Evolutionary conservation across 495 filamentous ascomycete genomes (phyloP).

Genomic region (Daldinia bambusicola): DNA sequence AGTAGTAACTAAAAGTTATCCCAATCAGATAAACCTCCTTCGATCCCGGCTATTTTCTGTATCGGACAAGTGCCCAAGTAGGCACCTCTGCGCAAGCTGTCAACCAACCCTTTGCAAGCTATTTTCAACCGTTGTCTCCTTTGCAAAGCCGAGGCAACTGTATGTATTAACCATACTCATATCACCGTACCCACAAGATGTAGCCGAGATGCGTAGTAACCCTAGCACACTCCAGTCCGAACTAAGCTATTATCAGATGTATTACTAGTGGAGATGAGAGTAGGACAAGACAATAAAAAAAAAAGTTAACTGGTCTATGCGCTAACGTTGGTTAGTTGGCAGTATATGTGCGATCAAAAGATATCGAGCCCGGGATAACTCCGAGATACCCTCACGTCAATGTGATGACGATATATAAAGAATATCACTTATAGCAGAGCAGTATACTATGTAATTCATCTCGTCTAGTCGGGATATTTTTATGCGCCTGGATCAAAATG

Average conservation of each 20-base stretch:
- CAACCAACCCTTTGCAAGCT: background rate
- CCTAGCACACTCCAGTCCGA: conserved; percentile 18
- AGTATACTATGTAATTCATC: conserved; percentile 33
- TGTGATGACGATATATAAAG: conserved; percentile 33
- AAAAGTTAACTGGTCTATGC: conserved; percentile 32
- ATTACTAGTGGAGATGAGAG: conserved; percentile 36
- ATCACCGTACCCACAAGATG: conserved; percentile 43
- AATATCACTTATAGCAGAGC: conserved; percentile 19
- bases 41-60: background rate
- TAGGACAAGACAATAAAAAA: conserved; percentile 27
- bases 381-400: conserved; percentile 31
- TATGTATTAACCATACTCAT: conserved; percentile 31
- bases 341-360: conserved; percentile 17
- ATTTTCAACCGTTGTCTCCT: conserved; percentile 9
- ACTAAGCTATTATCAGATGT: conserved; percentile 30
- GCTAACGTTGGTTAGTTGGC: conserved; percentile 33
- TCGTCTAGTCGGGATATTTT: conserved; percentile 47
- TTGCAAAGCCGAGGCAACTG: conserved; percentile 32
- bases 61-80: background rate
- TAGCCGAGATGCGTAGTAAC: conserved; percentile 39
- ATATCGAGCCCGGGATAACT: conserved; percentile 30
- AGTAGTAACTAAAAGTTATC: conserved; percentile 11
- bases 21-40: conserved; percentile 14
- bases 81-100: background rate
- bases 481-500: conserved; percentile 45